Percentiles rank a stretch among this genome's conserved stretches.
These are phyloP conservation scores for Lachnellula hyalina DNA, from an alignment of 2,329 filamentous ascomycete species.

Conservation along the genomic window DNA sequence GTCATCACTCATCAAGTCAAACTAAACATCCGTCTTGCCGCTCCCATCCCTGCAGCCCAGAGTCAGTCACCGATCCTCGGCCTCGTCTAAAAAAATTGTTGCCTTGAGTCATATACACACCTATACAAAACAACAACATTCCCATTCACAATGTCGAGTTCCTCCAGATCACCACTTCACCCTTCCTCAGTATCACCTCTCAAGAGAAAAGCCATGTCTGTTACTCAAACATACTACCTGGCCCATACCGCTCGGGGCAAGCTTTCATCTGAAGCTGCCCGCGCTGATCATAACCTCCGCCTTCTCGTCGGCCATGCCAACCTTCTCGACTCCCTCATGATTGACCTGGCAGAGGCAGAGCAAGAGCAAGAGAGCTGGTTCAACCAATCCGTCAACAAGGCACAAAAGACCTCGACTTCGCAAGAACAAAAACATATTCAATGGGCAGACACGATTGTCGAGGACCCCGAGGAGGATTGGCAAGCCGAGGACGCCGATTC, in stretches of 20 bases:
- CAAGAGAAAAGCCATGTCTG: constrained; percentile 83
- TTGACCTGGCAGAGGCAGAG: constrained; percentile 86
- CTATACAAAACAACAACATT: constrained; percentile 6
- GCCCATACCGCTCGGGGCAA: constrained; percentile 95
- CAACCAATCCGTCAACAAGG: constrained; percentile 86
- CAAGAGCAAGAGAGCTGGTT: constrained; percentile 96
- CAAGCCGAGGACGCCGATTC: constrained; percentile 57
- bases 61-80: constrained; percentile 19
- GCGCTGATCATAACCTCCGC: constrained; percentile 88
- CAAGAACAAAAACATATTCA: constrained; percentile 63
- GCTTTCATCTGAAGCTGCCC: constrained; percentile 87
- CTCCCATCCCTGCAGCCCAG: constrained; percentile 1
- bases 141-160: constrained; percentile 25
- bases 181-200: constrained; percentile 19
- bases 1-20: neutral
- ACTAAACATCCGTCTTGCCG: neutral
- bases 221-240: constrained; percentile 97
- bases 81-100: constrained; percentile 23
- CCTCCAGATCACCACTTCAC: constrained; percentile 20
- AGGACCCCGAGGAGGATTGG: constrained; percentile 69
- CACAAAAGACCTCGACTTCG: constrained; percentile 39
- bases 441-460: constrained; percentile 76
- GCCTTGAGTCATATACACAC: constrained; percentile 25
- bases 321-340: constrained; percentile 93
- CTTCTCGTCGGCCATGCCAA: constrained; percentile 97